Evolutionary conservation across 2,329 filamentous ascomycete genomes (phyloP).

Genomic region (Neoascochyta sp.): DNA sequence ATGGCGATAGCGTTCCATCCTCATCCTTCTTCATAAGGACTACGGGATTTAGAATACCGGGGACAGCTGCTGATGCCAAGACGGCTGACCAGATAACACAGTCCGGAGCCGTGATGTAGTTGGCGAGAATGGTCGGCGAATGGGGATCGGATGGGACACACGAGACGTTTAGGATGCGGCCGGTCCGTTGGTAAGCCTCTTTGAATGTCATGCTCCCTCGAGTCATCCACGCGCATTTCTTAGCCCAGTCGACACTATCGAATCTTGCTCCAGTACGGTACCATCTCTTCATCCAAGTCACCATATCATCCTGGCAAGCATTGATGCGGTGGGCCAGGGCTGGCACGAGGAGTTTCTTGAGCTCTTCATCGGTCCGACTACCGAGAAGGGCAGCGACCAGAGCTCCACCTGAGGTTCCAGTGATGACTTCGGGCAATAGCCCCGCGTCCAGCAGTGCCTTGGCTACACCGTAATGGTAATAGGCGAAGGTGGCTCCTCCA

Average conservation of each 20-base stretch:
- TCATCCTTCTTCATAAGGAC: constrained; percentile 85
- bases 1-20: constrained; percentile 75
- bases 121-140: constrained; percentile 85
- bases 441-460: constrained; percentile 84
- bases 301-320: constrained; percentile 74
- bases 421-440: constrained; percentile 87
- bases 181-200: constrained; percentile 90
- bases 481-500: constrained; percentile 90
- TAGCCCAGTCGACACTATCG: constrained; percentile 88
- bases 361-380: constrained; percentile 86
- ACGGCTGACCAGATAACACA: constrained; percentile 99
- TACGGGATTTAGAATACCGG: constrained; percentile 90
- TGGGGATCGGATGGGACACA: constrained; percentile 96
- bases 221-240: constrained; percentile 82
- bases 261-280: constrained; percentile 91
- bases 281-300: constrained; percentile 78
- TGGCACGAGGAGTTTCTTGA: constrained; percentile 79
- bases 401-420: constrained; percentile 91
- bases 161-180: constrained; percentile 89
- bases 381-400: constrained; percentile 82
- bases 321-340: constrained; percentile 81
- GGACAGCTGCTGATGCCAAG: constrained; percentile 88
- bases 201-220: constrained; percentile 88
- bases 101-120: constrained; percentile 91
- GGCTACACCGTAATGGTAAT: constrained; percentile 92